Conservation (phyloP, 345 rosid genomes). For the Cardiospermum halicacabum region DNA sequence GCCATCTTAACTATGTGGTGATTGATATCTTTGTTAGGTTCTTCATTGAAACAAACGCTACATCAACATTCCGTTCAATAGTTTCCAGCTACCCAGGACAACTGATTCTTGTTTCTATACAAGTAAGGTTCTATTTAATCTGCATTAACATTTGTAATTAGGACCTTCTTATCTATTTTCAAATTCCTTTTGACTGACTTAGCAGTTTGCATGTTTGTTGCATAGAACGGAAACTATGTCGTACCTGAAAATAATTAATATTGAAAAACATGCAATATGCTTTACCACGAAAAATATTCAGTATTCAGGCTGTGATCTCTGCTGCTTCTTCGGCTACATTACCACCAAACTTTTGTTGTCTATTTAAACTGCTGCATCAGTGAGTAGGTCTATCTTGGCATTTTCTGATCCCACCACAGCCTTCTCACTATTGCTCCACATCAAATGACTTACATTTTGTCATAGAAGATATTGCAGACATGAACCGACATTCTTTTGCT, state of each 20-base stretch:
- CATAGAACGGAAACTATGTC: background rate
- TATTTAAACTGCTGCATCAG: background rate
- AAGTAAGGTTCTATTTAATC: conserved; percentile 29
- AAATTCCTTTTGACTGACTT: too few species aligned
- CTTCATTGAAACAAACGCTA: conserved; percentile 62
- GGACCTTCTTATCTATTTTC: too few species aligned
- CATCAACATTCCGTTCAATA: conserved; percentile 52
- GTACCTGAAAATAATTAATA: background rate
- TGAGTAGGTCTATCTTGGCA: background rate
- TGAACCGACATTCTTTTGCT: background rate
- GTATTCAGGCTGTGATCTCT: background rate
- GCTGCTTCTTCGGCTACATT: background rate
- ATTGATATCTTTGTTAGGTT: conserved; percentile 25
- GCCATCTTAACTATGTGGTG: conserved; percentile 10
- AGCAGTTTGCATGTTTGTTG: too few species aligned
- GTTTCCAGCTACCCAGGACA: conserved; percentile 57
- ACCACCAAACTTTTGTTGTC: background rate
- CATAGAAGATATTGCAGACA: background rate
- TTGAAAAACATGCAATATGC: background rate
- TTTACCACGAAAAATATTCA: background rate
- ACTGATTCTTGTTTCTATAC: conserved; percentile 50
- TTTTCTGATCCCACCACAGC: background rate
- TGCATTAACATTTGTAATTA: too few species aligned
- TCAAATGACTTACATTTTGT: too few species aligned
- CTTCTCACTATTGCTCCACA: background rate